Percentiles rank a stretch among this genome's conserved stretches.
phyloP scores from a whole-genome alignment of 1,284 basidiomycete species.

The Apiotrichum gracile region DNA sequence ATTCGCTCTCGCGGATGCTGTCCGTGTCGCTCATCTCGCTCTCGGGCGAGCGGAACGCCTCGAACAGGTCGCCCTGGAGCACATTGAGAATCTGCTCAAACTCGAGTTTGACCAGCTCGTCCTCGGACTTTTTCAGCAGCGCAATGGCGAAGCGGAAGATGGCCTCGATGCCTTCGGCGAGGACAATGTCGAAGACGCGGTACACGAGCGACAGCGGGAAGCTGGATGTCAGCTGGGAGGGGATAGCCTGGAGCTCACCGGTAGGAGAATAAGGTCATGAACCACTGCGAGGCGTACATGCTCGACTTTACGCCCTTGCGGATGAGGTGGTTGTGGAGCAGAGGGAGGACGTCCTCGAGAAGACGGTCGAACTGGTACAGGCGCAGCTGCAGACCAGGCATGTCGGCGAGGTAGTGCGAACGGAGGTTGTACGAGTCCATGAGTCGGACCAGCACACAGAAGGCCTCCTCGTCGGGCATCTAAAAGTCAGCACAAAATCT shows the following conservation, averaged over 20 bases:
- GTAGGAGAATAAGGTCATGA: constrained; percentile 93
- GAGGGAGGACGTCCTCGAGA: constrained; percentile 83
- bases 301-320: constrained; percentile 90
- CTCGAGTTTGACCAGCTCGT: constrained; percentile 65
- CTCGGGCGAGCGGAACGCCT: constrained; percentile 61
- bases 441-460: constrained; percentile 89
- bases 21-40: not conserved
- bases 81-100: constrained; percentile 83
- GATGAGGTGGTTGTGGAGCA: constrained; percentile 83
- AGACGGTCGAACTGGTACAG: constrained; percentile 88
- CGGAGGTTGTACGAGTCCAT: constrained; percentile 96
- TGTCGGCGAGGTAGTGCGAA: constrained; percentile 94
- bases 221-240: constrained; percentile 49
- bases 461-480: constrained; percentile 99
- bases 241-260: constrained; percentile 52
- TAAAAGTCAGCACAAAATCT: constrained; percentile 39
- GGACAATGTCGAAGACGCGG: constrained; percentile 73
- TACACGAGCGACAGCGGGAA: constrained; percentile 92
- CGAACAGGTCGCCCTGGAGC: constrained; percentile 73
- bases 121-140: constrained; percentile 82
- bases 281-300: constrained; percentile 97
- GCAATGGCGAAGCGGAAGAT: constrained; percentile 91
- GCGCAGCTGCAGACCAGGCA: constrained; percentile 91
- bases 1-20: constrained; percentile 37
- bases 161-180: constrained; percentile 94